Evolutionary conservation across 352 stramenopile genomes (phyloP).

Genomic region (Globisporangium sylvaticum): DNA sequence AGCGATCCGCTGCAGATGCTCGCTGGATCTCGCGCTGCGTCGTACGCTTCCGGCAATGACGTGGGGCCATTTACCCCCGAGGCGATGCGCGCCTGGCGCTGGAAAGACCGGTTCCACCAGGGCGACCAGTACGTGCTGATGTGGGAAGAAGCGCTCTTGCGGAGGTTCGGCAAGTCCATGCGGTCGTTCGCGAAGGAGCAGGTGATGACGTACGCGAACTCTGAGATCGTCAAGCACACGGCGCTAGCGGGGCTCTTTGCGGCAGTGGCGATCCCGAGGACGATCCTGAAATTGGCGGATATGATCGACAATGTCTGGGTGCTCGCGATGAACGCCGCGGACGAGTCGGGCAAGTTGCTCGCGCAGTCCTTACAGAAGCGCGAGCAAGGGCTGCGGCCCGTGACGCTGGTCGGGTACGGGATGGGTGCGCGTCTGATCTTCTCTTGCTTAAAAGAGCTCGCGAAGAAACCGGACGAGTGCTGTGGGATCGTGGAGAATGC

Average conservation of each 20-base stretch:
- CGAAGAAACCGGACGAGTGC: conserved; percentile 49
- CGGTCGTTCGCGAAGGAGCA: conserved; percentile 70
- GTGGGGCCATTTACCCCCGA: conserved; percentile 1
- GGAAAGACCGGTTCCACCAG: conserved; percentile 79
- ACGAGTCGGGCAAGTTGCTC: conserved; percentile 73
- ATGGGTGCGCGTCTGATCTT: conserved; percentile 90
- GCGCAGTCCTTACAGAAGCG: conserved; percentile 56
- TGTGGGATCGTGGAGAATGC: conserved; percentile 87
- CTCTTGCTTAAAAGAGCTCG: conserved; percentile 85
- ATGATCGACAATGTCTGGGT: conserved; percentile 88
- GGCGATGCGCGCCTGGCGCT: conserved; percentile 64
- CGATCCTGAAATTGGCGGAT: conserved; percentile 59
- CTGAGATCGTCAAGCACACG: conserved; percentile 76
- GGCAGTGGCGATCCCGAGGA: conserved; percentile 66
- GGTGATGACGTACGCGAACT: conserved; percentile 57
- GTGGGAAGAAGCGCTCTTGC: conserved; percentile 72
- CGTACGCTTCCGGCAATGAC: not conserved
- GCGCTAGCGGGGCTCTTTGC: conserved; percentile 69
- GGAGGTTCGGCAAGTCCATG: conserved; percentile 80
- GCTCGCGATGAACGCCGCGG: conserved; percentile 70
- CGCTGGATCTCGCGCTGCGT: conserved; percentile 21
- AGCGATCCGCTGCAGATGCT: conserved; percentile 46
- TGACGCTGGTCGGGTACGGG: conserved; percentile 87
- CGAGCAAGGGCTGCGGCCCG: conserved; percentile 75
- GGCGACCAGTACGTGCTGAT: conserved; percentile 80